Evolutionary conservation across 2,329 filamentous ascomycete species (phyloP).

Genomic region (Talaromyces sp.): DNA sequence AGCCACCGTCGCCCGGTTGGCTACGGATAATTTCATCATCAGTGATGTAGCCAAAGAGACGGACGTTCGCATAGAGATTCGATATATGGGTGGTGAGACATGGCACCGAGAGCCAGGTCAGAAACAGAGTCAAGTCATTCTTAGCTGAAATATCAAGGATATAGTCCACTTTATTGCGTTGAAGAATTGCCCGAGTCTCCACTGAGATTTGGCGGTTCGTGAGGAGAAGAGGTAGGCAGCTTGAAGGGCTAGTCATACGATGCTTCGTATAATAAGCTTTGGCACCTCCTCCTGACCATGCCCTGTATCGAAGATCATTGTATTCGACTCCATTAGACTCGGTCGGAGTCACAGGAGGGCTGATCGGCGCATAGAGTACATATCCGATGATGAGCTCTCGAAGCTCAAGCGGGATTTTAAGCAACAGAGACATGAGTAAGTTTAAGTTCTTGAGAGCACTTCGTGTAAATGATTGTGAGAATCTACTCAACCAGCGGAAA

Average conservation of each 20-base stretch:
- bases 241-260: neutral
- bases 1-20: neutral
- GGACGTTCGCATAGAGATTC: neutral
- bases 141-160: neutral
- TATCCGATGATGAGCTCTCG: neutral
- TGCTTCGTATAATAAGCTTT: neutral
- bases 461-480: too few species aligned
- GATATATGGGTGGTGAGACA: slow-evolving; percentile 1
- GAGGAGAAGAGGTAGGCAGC: slow-evolving; percentile 2
- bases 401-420: neutral
- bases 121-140: slow-evolving; percentile 5
- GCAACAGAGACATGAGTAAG: neutral
- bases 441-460: neutral
- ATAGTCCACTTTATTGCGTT: slow-evolving; percentile 1
- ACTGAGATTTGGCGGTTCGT: neutral
- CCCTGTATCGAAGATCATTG: slow-evolving; percentile 2
- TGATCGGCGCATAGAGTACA: neutral
- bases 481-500: neutral
- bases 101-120: slow-evolving; percentile 6
- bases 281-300: neutral
- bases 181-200: neutral
- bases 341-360: neutral
- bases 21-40: neutral
- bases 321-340: neutral
- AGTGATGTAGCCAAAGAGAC: neutral